Evolutionary conservation across 805 yeast genomes (phyloP).

Genomic region (Komagataella phaffii): DNA sequence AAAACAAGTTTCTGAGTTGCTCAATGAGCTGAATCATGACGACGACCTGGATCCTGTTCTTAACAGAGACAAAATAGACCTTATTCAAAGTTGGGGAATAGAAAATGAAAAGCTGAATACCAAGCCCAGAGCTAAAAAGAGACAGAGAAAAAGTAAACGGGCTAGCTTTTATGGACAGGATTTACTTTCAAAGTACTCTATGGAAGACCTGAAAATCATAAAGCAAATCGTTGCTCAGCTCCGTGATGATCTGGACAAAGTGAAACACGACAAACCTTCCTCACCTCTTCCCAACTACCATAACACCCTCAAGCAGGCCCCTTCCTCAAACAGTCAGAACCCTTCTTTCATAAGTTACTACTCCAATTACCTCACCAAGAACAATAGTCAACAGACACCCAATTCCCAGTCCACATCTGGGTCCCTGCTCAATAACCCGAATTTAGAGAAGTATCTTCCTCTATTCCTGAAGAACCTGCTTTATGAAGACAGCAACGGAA

Average conservation of each 20-base stretch:
- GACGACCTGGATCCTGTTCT: conserved; percentile 7
- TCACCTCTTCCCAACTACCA: not conserved
- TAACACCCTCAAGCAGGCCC: not conserved
- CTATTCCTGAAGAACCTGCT: conserved; percentile 5
- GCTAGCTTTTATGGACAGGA: conserved; percentile 10
- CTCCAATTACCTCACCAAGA: conserved; percentile 1
- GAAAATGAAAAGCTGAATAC: conserved; percentile 8
- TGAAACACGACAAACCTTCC: not conserved
- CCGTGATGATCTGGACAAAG: conserved; percentile 3
- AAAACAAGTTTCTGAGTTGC: conserved; percentile 12
- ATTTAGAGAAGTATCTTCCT: conserved; percentile 7
- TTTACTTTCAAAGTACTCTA: conserved; percentile 8
- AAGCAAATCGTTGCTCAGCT: conserved; percentile 9
- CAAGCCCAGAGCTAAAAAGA: conserved; percentile 1
- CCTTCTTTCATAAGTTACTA: conserved; percentile 1
- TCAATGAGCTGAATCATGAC: conserved; percentile 7
- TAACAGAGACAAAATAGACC: conserved; percentile 11
- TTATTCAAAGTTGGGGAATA: conserved; percentile 18
- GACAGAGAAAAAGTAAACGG: not conserved
- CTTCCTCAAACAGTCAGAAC: not conserved
- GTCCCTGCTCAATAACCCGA: conserved; percentile 3
- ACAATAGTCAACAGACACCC: not conserved
- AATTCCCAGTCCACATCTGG: not conserved
- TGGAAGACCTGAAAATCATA: conserved; percentile 10
- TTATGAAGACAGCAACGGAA: not conserved